Base-by-base conservation (phyloP, 495 filamentous ascomycete species). In the Bombardia bombarda region DNA sequence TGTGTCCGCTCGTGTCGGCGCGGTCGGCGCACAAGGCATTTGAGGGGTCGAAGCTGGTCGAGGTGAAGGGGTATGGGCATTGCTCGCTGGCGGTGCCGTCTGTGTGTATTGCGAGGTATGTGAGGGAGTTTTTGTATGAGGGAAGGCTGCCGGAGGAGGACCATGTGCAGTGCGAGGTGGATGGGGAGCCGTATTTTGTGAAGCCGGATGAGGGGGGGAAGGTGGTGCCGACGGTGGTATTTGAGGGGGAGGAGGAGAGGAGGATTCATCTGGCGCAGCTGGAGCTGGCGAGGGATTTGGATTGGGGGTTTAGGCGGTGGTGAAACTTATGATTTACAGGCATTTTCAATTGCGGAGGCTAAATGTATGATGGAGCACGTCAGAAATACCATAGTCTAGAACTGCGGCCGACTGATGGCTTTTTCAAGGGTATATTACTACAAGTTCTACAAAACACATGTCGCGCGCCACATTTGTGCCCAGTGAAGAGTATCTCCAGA, bases 31-130 rank as follows among this genome's bases (percentile, higher is more conserved):
- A 58, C 21, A 51, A 57, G 12, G 61, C 60, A 4, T 73, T 68
- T 36, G 53, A 54, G 14, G 67, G 50, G 1, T 65, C 66, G 10
- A 47, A 49, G 25, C 42, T 73, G 13, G 56, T 73, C 17, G 66
- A 71, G 45, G 51, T 70, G 12, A 46, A 61, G 10, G 68, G 59
- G 0, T 73, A 70, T 34, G 69, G 68, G 0, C 68, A 72, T 38
- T 70, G 63, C 43, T 63, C 64, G 10, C 26, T 65, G n/a, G 57
- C 65, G 4, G 49, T 69, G 10, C 50, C 62, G 3, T 73, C 69
- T 1, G 18, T 58, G 7, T 73, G 68, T 21, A 20, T 60, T 4
- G 58, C 58, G 0, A 53, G 46, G 14, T 56, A 63, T 40, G 48
- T 73, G 5, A 52, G 63, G 4, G 52, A 40, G 3, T 70, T 60